These are phyloP conservation scores for Pyrenochaeta sp. DNA, from an alignment of 2,329 filamentous ascomycete genomes.

Conservation along the genomic window DNA sequence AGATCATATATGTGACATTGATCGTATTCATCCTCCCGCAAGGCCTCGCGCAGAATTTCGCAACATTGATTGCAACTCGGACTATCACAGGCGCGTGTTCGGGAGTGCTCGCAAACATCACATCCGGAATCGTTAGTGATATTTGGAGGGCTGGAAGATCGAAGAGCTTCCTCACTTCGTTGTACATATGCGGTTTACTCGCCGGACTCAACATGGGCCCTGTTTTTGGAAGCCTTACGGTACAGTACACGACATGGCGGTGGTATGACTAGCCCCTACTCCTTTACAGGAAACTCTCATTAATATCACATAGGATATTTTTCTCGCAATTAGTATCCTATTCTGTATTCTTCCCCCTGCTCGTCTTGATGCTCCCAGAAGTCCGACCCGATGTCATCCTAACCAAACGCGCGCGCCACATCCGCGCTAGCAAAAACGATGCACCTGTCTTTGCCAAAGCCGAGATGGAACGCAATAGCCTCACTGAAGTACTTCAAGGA, in stretches of 20 bases:
- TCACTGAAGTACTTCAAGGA: conserved; percentile 42
- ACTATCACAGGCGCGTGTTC: conserved; percentile 55
- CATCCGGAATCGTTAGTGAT: conserved; percentile 43
- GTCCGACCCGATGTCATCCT: conserved; percentile 59
- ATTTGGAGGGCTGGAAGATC: conserved; percentile 48
- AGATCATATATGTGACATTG: conserved; percentile 49
- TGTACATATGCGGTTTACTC: conserved; percentile 55
- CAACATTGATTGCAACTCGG: conserved; percentile 53
- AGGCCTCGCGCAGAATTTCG: conserved; percentile 54
- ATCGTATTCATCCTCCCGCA: conserved; percentile 53
- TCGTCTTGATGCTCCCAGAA: conserved; percentile 55
- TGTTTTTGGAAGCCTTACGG: conserved; percentile 52
- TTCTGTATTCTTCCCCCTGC: conserved; percentile 50
- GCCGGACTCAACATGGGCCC: conserved; percentile 55
- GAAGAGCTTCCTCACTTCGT: conserved; percentile 52
- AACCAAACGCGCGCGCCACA: conserved; percentile 39
- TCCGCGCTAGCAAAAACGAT: conserved; percentile 38
- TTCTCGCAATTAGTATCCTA: conserved; percentile 57
- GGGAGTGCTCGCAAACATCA: conserved; percentile 53
- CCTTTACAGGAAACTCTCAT: neutral
- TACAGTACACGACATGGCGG: conserved; percentile 50
- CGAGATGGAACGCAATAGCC: conserved; percentile 43
- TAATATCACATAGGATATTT: conserved; percentile 50
- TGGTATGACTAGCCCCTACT: too few relatives aligned
- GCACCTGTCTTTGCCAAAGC: conserved; percentile 39